Evolutionary conservation across 176 grass and related monocot species (phyloP), one percentile per base, ranked within the genome.

Genomic region (Oryza brachyantha): DNA sequence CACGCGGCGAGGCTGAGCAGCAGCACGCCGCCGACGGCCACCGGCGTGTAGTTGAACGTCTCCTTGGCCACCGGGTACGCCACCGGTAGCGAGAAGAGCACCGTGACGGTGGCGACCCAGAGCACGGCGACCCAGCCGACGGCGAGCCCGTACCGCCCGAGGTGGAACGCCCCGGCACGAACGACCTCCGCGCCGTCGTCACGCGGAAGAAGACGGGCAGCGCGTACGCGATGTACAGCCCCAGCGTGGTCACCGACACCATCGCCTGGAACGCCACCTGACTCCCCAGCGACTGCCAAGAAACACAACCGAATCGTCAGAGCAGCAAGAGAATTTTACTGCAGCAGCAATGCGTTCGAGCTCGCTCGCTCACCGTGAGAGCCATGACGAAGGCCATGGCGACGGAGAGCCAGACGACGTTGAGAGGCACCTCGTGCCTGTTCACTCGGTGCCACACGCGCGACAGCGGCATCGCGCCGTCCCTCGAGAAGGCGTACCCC

Each of bases 191-290:
- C 0, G 76, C 86, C 0, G 93, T 81, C 12, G 91, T 97, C 27
- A 97, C 86, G 1, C 89, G 72, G 82, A 97, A 97, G 27, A 97
- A 84, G 72, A 97, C 84, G 0, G 94, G 94, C 68, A 97, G 29
- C 42, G 79, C 89, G 35, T 97, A 97, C 12, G 94, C 84, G 73
- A 97, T 86, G 82, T 94, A 92, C 34, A 86, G 85, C 17, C 91
- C 94, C 0, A 90, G 45, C 0, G 94, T 97, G 1, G 89, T 40
- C 7, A 92, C 74, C 0, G 94, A 97, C 19, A 90, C 72, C 94
- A 94, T 97, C 0, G 94, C 94, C 48, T 97, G 91, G 74, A 94
- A 94, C 17, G 89, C 94, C 29, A 97, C 94, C 39, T 54, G 17
- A 7, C 91, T 97, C 36, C 86, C 87, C 13, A 97, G 57, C 7